Conservation (phyloP, 192 early-diverging fungal genomes). For the Dissophora ornata region DNA sequence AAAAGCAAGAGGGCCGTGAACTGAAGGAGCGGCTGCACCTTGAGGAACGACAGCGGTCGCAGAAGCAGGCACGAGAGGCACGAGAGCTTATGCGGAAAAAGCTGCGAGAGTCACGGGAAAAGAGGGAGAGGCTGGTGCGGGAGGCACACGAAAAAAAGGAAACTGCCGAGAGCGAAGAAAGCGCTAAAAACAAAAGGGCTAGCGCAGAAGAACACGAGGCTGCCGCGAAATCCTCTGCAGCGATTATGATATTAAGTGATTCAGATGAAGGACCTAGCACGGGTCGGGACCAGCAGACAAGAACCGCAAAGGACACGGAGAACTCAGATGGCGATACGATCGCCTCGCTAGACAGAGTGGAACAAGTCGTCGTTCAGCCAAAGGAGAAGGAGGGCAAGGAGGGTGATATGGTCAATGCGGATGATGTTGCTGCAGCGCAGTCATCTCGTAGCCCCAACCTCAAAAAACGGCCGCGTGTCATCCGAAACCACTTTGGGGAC, state of each 20-base stretch:
- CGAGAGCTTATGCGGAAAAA: neutral
- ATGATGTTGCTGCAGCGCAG: neutral
- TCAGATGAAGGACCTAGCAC: constrained; percentile 4
- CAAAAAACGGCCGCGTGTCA: constrained; percentile 15
- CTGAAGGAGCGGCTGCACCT: neutral
- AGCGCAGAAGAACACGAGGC: neutral
- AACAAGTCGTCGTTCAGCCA: neutral
- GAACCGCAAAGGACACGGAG: too few species aligned
- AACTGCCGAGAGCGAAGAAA: neutral
- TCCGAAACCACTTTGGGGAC: constrained; percentile 19
- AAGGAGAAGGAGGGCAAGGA: neutral
- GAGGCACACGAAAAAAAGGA: neutral
- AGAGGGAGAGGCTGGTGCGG: neutral
- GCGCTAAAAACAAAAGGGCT: neutral
- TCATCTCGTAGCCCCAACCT: neutral
- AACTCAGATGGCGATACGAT: too few species aligned
- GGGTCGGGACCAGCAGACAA: neutral
- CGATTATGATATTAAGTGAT: too few species aligned
- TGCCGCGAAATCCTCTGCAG: too few species aligned
- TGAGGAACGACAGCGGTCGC: neutral
- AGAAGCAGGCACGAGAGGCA: neutral
- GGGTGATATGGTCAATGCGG: neutral
- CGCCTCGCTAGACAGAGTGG: too few species aligned
- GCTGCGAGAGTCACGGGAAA: neutral
- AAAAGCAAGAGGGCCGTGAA: neutral